These are phyloP conservation scores for Bipolaris sorokiniana DNA, from an alignment of 2,329 filamentous ascomycete genomes.

Conservation along the genomic window DNA sequence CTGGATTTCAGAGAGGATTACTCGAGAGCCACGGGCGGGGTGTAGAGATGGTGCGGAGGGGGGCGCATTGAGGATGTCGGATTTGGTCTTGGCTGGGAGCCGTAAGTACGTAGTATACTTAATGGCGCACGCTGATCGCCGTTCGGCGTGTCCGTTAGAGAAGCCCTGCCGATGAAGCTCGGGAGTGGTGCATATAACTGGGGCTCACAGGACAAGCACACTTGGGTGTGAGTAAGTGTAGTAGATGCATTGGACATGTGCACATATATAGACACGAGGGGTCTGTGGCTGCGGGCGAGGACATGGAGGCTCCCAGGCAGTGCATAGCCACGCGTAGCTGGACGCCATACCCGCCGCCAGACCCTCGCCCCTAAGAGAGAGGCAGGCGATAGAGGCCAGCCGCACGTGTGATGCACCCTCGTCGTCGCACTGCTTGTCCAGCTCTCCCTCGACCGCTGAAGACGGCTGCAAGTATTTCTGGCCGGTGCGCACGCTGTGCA, in stretches of 20 bases:
- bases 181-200: neutral
- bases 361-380: conserved; percentile 15
- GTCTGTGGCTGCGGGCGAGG: neutral
- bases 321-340: neutral
- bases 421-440: conserved; percentile 46
- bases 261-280: neutral
- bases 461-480: conserved; percentile 27
- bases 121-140: conserved; percentile 18
- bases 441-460: conserved; percentile 10
- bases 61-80: conserved; percentile 17
- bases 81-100: conserved; percentile 13
- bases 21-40: neutral
- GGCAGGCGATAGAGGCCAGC: conserved; percentile 20
- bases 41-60: neutral
- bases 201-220: neutral
- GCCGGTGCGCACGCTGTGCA: conserved; percentile 26
- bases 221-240: too few relatives aligned
- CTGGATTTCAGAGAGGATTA: neutral
- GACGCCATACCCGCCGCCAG: conserved; percentile 1
- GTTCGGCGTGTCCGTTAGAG: conserved; percentile 25
- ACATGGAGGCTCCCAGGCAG: too few relatives aligned
- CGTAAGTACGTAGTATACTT: too few relatives aligned
- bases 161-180: conserved; percentile 19
- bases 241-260: neutral
- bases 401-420: conserved; percentile 45